A percentile compares a stretch with the other conserved stretches of the same genome.
phyloP scores from a whole-genome alignment of 306 rosid genomes.

The Abrus pulchellus region DNA sequence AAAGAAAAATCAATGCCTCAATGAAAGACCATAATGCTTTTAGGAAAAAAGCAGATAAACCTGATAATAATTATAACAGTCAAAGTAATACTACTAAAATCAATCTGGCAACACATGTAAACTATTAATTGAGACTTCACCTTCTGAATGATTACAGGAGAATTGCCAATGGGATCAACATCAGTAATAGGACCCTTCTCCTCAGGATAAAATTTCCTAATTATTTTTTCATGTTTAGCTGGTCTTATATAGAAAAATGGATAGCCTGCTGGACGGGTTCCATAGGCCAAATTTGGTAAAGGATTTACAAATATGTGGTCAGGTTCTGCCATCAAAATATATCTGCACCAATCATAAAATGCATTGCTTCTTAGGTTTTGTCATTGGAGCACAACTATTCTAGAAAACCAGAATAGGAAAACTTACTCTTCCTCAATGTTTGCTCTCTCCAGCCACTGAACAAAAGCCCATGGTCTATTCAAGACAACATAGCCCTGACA shows the following conservation, averaged over 20 bases:
- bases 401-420: constrained; percentile 13
- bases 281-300: constrained; percentile 75
- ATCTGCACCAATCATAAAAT: constrained; percentile 70
- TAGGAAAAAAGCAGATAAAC: background rate
- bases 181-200: constrained; percentile 74
- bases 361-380: constrained; percentile 44
- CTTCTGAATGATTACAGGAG: constrained; percentile 85
- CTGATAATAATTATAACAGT: background rate
- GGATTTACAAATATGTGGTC: constrained; percentile 79
- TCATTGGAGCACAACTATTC: constrained; percentile 12
- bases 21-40: constrained; percentile 6
- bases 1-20: constrained; percentile 44
- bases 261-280: constrained; percentile 70
- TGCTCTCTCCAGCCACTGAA: constrained; percentile 88
- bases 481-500: constrained; percentile 82
- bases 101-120: constrained; percentile 9
- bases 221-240: constrained; percentile 62
- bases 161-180: constrained; percentile 87
- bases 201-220: constrained; percentile 74
- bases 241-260: constrained; percentile 86
- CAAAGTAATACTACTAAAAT: constrained; percentile 13
- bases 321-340: constrained; percentile 90
- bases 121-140: constrained; percentile 52
- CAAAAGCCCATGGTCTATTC: constrained; percentile 94
- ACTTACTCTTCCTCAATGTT: constrained; percentile 76